These are phyloP conservation scores for Hebeloma cylindrosporum DNA, from an alignment of 768 basidiomycete genomes.

Conservation along the genomic window DNA sequence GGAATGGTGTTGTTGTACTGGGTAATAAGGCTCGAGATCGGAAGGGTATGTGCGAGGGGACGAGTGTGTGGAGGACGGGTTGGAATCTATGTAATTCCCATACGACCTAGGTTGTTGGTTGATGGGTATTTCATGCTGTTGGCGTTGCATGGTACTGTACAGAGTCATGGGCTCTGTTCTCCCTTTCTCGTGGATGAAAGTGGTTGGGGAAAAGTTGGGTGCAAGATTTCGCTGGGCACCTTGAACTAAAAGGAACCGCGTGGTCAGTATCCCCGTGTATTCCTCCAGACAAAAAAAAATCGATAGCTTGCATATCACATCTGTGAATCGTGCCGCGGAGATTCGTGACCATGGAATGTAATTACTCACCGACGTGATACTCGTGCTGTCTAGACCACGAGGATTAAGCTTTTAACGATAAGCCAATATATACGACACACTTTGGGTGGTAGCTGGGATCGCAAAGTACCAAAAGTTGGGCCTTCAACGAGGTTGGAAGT, in stretches of 20 bases:
- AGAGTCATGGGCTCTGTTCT: conserved; percentile 1
- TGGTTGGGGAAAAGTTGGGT: conserved; percentile 11
- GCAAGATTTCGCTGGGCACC: conserved; percentile 4
- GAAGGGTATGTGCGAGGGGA: conserved; percentile 29
- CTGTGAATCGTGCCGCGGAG: too few species aligned
- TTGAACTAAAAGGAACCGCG: conserved; percentile 9
- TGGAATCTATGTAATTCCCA: conserved; percentile 29
- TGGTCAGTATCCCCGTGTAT: conserved; percentile 12
- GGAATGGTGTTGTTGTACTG: conserved; percentile 12
- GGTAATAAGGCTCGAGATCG: conserved; percentile 24
- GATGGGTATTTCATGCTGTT: conserved; percentile 8
- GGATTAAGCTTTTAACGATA: too few species aligned
- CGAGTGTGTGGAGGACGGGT: conserved; percentile 37
- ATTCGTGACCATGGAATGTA: too few species aligned
- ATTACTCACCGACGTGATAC: too few species aligned
- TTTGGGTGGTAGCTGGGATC: too few species aligned
- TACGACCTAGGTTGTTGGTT: conserved; percentile 23
- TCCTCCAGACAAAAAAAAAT: conserved; percentile 6
- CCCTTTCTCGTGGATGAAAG: conserved; percentile 3
- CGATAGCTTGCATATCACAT: too few species aligned
- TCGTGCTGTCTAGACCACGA: too few species aligned
- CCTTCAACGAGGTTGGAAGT: too few species aligned
- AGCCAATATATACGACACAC: too few species aligned
- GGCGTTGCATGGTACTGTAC: conserved; percentile 12
- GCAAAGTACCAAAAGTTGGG: too few species aligned